Evolutionary conservation across 2,329 filamentous ascomycete genomes (phyloP).

Genomic region (Emmonsia crescens): DNA sequence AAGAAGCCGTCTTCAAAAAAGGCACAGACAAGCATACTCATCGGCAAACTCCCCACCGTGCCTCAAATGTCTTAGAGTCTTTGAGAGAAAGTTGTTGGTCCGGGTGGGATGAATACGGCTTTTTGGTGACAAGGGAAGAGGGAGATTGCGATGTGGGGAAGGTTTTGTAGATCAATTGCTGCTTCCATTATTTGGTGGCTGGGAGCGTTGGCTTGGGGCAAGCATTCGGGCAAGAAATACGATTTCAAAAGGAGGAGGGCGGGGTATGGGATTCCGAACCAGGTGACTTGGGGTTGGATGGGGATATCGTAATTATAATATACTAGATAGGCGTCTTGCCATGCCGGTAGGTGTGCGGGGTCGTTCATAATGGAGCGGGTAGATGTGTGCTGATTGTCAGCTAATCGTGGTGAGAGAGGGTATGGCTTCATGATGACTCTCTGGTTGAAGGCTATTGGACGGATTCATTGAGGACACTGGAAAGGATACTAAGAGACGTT

Average conservation of each 20-base stretch:
- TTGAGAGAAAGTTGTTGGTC: constrained; percentile 12
- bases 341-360: not conserved
- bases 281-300: constrained; percentile 22
- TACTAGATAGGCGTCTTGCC: not conserved
- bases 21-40: constrained; percentile 36
- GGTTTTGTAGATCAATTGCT: not conserved
- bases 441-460: not conserved
- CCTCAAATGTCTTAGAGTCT: constrained; percentile 10
- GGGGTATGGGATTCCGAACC: constrained; percentile 19
- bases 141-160: constrained; percentile 14
- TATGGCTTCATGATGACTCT: not conserved
- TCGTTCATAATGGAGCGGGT: not conserved
- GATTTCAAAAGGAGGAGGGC: constrained; percentile 23
- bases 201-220: not conserved
- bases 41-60: constrained; percentile 23
- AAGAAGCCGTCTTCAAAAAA: constrained; percentile 28
- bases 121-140: too few species aligned
- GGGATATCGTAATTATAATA: constrained; percentile 2
- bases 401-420: not conserved
- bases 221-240: constrained; percentile 18
- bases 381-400: not conserved
- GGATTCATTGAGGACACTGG: not conserved
- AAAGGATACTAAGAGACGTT: not conserved
- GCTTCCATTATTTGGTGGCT: too few species aligned
- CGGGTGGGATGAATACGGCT: too few species aligned